Evolutionary conservation across 1,139 yeast genomes (phyloP), one percentile per base, ranked within the genome.

Genomic region (Candida sp.): DNA sequence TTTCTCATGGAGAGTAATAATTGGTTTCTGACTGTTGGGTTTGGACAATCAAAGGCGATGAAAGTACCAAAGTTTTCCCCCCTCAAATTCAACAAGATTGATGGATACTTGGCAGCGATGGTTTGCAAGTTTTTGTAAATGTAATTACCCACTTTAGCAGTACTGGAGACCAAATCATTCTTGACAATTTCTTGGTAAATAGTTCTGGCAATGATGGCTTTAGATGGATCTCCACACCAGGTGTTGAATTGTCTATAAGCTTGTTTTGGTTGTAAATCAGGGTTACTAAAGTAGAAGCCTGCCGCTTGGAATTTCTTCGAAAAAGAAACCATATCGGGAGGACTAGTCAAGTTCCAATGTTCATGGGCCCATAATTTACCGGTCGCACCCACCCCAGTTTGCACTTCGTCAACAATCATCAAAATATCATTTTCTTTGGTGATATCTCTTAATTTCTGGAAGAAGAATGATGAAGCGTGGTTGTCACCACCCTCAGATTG

Each of bases 211-310:
- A 82, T 65, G 43, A 81, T 66, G 63, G 82, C 81, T 64, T 79
- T 79, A 32, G 85, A 80, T 58, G 90, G 88, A 60, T 84, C 90
- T 56, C 90, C 91, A 66, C 89, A 84, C 91, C 91, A 84, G 49
- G 91, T 84, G 75, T 84, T 84, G 71, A 84, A 84, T 62, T 84
- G 90, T 68, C 90, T 78, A 67, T 79, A 84, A 8, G 90, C 79
- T 52, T 70, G 72, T 52, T 75, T 76, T 49, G 87, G 87, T 55
- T 79, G 75, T 53, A 82, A 77, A 43, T 73, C 70, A 30, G 79
- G 80, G 62, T 84, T 81, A 51, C 75, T 77, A 75, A 81, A 84
- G 70, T 78, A 84, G 67, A 82, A 84, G 38, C 91, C 91, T 7
- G 90, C 90, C 46, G 87, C 81, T 65, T 84, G 91, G 75, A 84